A percentile compares a stretch with the other conserved stretches of the same genome.
Conservation (phyloP, 257 asterid genomes). For the Thymus quinquecostatus region DNA sequence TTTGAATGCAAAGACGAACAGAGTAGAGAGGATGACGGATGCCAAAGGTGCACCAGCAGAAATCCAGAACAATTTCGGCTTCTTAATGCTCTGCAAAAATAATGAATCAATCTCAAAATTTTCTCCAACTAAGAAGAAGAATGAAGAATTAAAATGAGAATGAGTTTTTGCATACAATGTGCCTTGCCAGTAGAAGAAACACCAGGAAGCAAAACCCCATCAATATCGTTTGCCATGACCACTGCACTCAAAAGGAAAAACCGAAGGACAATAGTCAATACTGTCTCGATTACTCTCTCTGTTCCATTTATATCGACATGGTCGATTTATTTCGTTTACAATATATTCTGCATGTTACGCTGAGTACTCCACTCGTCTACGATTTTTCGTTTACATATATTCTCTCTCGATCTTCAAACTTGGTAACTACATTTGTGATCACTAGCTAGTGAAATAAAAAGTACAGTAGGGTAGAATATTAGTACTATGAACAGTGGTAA, state of each 20-base stretch:
- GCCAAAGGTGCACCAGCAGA: conserved; percentile 82
- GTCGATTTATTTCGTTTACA: too few relatives aligned
- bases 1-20: conserved; percentile 58
- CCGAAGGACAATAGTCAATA: too few relatives aligned
- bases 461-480: too few relatives aligned
- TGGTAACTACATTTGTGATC: too few relatives aligned
- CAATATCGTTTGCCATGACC: conserved; percentile 89
- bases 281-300: too few relatives aligned
- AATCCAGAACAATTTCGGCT: conserved; percentile 77
- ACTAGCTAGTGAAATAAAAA: too few relatives aligned
- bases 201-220: conserved; percentile 76
- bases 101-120: background rate
- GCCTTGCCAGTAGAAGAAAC: conserved; percentile 66
- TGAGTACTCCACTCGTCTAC: too few relatives aligned
- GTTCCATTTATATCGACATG: too few relatives aligned
- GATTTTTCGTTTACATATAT: too few relatives aligned
- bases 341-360: too few relatives aligned
- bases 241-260: conserved; percentile 49
- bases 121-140: background rate
- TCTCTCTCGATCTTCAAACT: too few relatives aligned
- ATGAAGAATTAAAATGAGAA: background rate
- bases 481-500: background rate
- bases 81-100: conserved; percentile 58
- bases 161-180: conserved; percentile 50
- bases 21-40: conserved; percentile 68